Evolutionary conservation across 768 basidiomycete genomes (phyloP).

Genomic region (Rossbeevera mucosa): DNA sequence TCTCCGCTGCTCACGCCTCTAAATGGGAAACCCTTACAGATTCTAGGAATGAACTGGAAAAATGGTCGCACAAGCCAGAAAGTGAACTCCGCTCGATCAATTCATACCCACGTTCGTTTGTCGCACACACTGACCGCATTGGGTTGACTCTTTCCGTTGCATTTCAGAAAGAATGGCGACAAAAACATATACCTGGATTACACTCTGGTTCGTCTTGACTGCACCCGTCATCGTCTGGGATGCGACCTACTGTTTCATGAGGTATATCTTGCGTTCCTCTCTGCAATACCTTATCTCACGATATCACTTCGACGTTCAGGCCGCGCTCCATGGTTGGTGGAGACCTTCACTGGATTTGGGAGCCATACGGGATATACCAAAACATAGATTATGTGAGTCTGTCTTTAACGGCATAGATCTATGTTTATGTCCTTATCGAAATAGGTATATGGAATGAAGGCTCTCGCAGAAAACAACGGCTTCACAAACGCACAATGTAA

Average conservation of each 20-base stretch:
- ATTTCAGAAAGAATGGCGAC: slow-evolving; percentile 37
- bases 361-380: slow-evolving; percentile 75
- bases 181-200: slow-evolving; percentile 53
- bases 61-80: no score
- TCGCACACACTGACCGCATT: not conserved
- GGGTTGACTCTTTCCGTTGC: not conserved
- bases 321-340: slow-evolving; percentile 86
- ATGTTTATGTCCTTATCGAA: slow-evolving; percentile 27
- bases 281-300: not conserved
- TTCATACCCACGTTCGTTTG: slow-evolving; percentile 5
- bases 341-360: slow-evolving; percentile 90
- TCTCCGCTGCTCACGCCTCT: slow-evolving; percentile 31
- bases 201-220: slow-evolving; percentile 61
- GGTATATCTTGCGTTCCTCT: slow-evolving; percentile 36
- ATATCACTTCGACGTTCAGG: slow-evolving; percentile 33
- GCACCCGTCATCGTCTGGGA: slow-evolving; percentile 67
- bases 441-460: slow-evolving; percentile 69
- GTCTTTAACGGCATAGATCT: not conserved
- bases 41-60: not conserved
- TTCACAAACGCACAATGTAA: slow-evolving; percentile 85
- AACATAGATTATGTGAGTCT: slow-evolving; percentile 45
- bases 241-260: slow-evolving; percentile 73
- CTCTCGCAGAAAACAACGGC: slow-evolving; percentile 62
- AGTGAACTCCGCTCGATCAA: not conserved
- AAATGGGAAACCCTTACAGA: slow-evolving; percentile 20